Evolutionary conservation across 257 asterid genomes (phyloP), one percentile per base, ranked within the genome.

Genomic region (Lithospermum erythrorhizon): DNA sequence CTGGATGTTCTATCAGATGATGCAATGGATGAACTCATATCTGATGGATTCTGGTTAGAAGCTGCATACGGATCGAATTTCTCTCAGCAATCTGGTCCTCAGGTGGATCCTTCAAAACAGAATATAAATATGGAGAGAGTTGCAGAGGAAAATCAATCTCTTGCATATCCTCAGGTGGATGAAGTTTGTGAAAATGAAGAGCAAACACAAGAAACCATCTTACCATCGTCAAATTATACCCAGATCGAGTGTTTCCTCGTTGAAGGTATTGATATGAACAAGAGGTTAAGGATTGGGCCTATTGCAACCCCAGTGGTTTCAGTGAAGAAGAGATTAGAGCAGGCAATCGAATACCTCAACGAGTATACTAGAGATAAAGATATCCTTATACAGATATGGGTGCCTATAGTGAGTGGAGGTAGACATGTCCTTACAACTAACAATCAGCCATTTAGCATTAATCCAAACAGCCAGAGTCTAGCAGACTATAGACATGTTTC

Each of bases 11-110:
- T 74, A 37, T 63, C 78, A n/a, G 82, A 80, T 57, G 67, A 51
- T 65, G 9, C 61, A 8, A 55, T 78, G 81, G 89, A 70, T 66
- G 84, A 86, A 57, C 76, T 83, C 78, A 71, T 86, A 63, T 73
- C 63, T 51, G 91, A 86, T 48, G 95, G 95, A 14, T 86, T 83
- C 89, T 81, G 93, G 95, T 72, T 86, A 83, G 89, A 83, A 65
- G 73, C 95, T 51, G 71, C 82, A 25, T 41, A 76, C 27, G 78
- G 75, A 32, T 81, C 90, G 75, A 81, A 70, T 75, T n/a, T n/a
- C n/a, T n/a, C n/a, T n/a, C n/a, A n/a, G n/a, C n/a, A n/a, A n/a
- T n/a, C n/a, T n/a, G n/a, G n/a, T n/a, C n/a, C n/a, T n/a, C n/a
- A n/a, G n/a, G n/a, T 53, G 57, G 59, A 55, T 56, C 29, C 64